phyloP scores from a whole-genome alignment of 2,329 filamentous ascomycete species.

The Beauveria medogensis region DNA sequence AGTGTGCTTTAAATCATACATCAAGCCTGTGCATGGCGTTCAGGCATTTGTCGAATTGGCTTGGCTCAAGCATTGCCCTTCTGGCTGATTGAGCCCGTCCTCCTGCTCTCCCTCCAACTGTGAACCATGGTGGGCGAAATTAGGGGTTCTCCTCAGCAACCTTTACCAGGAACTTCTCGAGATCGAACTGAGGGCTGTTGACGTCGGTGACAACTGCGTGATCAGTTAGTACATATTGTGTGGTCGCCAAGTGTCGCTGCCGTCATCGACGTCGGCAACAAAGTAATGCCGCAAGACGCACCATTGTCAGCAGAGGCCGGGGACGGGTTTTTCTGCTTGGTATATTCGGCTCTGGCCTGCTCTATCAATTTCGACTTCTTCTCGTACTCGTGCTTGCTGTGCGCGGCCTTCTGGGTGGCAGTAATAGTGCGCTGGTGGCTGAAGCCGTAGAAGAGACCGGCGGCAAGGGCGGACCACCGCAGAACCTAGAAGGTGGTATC shows the following conservation, averaged over 20 bases:
- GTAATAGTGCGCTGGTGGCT: constrained; percentile 82
- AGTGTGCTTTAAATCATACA: constrained; percentile 33
- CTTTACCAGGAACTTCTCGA: constrained; percentile 73
- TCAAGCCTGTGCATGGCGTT: constrained; percentile 21
- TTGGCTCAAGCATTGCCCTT: constrained; percentile 5
- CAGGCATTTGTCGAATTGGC: constrained; percentile 9
- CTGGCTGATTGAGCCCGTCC: constrained; percentile 17
- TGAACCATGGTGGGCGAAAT: constrained; percentile 14
- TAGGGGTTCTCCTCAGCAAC: constrained; percentile 48
- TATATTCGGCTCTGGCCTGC: constrained; percentile 85
- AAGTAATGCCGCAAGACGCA: constrained; percentile 18
- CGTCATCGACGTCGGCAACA: constrained; percentile 4
- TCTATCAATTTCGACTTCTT: constrained; percentile 88
- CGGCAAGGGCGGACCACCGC: constrained; percentile 87
- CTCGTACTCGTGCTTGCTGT: constrained; percentile 74
- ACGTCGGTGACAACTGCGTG: constrained; percentile 47
- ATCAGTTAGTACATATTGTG: constrained; percentile 15
- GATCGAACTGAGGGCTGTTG: constrained; percentile 82
- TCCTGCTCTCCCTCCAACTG: constrained; percentile 11
- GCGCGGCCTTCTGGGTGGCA: constrained; percentile 59
- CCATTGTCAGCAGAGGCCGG: constrained; percentile 25
- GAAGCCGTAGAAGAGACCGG: constrained; percentile 92
- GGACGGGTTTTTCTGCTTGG: constrained; percentile 59
- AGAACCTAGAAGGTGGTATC: constrained; percentile 61
- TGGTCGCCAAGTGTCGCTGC: background rate